Conservation (phyloP, 2,329 filamentous ascomycete genomes). For the Cladosporium sphaerospermum region DNA sequence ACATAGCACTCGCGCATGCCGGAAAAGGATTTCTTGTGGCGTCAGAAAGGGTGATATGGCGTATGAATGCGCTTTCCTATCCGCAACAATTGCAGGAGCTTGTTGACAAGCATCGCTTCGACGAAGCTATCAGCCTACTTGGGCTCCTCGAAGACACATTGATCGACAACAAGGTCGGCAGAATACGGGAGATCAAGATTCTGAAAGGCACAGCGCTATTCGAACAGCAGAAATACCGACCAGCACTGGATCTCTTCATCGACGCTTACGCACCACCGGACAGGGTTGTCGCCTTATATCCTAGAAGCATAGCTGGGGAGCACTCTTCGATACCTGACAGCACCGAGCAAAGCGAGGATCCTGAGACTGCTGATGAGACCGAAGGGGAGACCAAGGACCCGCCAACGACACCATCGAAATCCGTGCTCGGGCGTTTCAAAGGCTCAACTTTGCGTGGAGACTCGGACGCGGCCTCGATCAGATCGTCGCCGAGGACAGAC, state of each 20-base stretch:
- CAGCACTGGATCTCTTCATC: slow-evolving; percentile 84
- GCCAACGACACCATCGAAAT: slow-evolving; percentile 30
- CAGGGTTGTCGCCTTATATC: slow-evolving; percentile 78
- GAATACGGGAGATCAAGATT: slow-evolving; percentile 81
- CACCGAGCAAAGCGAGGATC: slow-evolving; percentile 34
- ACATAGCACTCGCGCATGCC: slow-evolving; percentile 87
- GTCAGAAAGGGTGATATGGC: slow-evolving; percentile 88
- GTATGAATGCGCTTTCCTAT: slow-evolving; percentile 90
- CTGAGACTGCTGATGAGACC: slow-evolving; percentile 38
- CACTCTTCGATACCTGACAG: slow-evolving; percentile 57
- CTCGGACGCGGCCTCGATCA: slow-evolving; percentile 52
- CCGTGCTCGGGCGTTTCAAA: slow-evolving; percentile 44
- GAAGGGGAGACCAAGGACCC: slow-evolving; percentile 28
- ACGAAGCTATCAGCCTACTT: slow-evolving; percentile 87
- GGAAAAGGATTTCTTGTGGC: slow-evolving; percentile 93
- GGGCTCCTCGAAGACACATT: slow-evolving; percentile 89
- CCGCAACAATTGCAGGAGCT: slow-evolving; percentile 82
- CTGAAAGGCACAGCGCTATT: slow-evolving; percentile 85
- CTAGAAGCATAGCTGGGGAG: slow-evolving; percentile 74
- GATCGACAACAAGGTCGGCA: slow-evolving; percentile 71
- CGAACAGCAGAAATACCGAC: slow-evolving; percentile 71
- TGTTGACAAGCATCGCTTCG: slow-evolving; percentile 65
- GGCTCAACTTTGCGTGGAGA: slow-evolving; percentile 31
- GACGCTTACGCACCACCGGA: slow-evolving; percentile 86
- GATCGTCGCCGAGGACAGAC: slow-evolving; percentile 50